A percentile compares a stretch with the other conserved stretches of the same genome.
phyloP scores from a whole-genome alignment of 805 yeast genomes.

The Ogataea pignaliae region DNA sequence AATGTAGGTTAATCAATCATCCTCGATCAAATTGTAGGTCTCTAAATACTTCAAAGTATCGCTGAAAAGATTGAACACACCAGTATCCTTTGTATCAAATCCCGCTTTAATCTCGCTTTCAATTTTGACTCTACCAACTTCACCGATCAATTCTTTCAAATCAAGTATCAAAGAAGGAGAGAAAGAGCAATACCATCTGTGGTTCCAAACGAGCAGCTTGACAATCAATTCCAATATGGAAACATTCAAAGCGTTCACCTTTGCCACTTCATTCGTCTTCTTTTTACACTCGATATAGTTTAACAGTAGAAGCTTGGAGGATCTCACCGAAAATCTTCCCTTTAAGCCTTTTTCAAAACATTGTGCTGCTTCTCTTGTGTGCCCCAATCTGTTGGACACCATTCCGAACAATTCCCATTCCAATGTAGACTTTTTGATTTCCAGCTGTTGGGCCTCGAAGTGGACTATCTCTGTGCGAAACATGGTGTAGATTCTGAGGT shows the following conservation, averaged over 20 bases:
- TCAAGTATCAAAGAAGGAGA: slow-evolving; percentile 63
- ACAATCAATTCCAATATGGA: slow-evolving; percentile 65
- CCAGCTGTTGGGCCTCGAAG: slow-evolving; percentile 81
- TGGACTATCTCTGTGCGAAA: slow-evolving; percentile 93
- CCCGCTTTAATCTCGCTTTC: slow-evolving; percentile 66
- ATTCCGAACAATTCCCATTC: slow-evolving; percentile 94
- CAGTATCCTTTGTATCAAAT: slow-evolving; percentile 50
- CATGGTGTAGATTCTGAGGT: slow-evolving; percentile 75
- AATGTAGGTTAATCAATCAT: slow-evolving; percentile 7
- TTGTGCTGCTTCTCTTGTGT: slow-evolving; percentile 77
- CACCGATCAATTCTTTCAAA: slow-evolving; percentile 57
- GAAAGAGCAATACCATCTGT: slow-evolving; percentile 94
- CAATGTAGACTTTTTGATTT: slow-evolving; percentile 67
- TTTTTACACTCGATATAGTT: slow-evolving; percentile 52
- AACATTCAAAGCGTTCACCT: slow-evolving; percentile 39
- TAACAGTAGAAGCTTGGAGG: slow-evolving; percentile 68
- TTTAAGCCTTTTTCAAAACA: slow-evolving; percentile 74
- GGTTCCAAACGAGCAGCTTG: slow-evolving; percentile 92
- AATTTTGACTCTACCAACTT: slow-evolving; percentile 76
- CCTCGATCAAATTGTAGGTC: slow-evolving; percentile 37
- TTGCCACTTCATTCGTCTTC: slow-evolving; percentile 30
- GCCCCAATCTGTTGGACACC: slow-evolving; percentile 81
- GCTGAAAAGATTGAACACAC: slow-evolving; percentile 53
- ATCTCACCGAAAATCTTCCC: slow-evolving; percentile 74
- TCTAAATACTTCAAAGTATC: slow-evolving; percentile 46